A percentile compares a stretch with the other conserved stretches of the same genome.
Evolutionary conservation across 306 rosid genomes (phyloP).

Genomic region (Aeschynomene evenia): DNA sequence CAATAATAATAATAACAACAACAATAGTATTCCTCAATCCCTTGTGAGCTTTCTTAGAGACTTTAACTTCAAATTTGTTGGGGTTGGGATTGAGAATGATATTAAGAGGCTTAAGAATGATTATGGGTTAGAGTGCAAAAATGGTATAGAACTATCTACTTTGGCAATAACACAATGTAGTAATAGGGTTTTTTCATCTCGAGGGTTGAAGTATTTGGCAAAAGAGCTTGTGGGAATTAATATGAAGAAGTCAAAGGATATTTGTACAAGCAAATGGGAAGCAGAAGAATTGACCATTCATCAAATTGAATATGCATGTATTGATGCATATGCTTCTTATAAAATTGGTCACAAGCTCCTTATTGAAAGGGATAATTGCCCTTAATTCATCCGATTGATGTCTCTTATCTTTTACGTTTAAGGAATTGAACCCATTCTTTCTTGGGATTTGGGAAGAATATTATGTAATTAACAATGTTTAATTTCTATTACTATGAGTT

Average conservation of each 20-base stretch:
- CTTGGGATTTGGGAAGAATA: no score
- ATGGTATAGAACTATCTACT: neutral
- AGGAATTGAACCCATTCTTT: neutral
- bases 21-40: neutral
- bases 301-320: slow-evolving; percentile 35
- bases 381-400: neutral
- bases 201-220: slow-evolving; percentile 27
- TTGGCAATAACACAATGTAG: slow-evolving; percentile 22
- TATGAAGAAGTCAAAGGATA: slow-evolving; percentile 27
- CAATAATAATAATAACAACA: no score
- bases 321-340: slow-evolving; percentile 40
- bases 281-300: neutral
- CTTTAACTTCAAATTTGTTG: slow-evolving; percentile 12
- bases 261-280: slow-evolving; percentile 17
- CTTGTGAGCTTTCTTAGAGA: neutral
- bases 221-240: slow-evolving; percentile 16
- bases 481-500: no score
- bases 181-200: neutral
- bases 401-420: neutral
- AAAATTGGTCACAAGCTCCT: slow-evolving; percentile 34
- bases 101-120: neutral
- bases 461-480: no score
- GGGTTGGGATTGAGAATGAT: slow-evolving; percentile 22
- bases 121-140: slow-evolving; percentile 3
- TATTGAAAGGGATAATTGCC: neutral